These are phyloP conservation scores for Boletus rufocinnamomeus DNA, from an alignment of 768 basidiomycete genomes.

Conservation along the genomic window DNA sequence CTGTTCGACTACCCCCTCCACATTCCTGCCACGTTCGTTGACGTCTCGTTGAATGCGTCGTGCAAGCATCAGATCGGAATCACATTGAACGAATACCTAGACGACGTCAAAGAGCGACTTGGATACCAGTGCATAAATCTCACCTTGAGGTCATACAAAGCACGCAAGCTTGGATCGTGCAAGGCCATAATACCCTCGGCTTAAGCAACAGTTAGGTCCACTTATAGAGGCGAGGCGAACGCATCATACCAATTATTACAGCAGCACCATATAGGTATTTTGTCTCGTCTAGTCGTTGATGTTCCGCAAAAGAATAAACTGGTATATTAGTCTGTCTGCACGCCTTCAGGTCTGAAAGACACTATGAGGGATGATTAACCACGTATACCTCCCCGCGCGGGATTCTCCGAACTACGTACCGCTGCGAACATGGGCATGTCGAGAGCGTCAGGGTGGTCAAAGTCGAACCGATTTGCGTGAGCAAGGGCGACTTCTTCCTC, in stretches of 20 bases:
- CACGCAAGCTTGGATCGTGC: conserved; percentile 74
- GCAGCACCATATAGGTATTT: conserved; percentile 93
- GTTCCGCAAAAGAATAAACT: conserved; percentile 89
- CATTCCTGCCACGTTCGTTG: conserved; percentile 80
- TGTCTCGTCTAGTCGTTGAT: conserved; percentile 76
- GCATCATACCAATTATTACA: conserved; percentile 75
- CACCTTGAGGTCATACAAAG: conserved; percentile 91
- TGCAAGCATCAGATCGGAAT: conserved; percentile 97
- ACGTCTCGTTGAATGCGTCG: conserved; percentile 87
- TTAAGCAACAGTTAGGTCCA: conserved; percentile 26
- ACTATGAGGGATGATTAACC: conserved; percentile 45
- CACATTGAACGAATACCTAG: conserved; percentile 88
- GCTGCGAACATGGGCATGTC: conserved; percentile 86
- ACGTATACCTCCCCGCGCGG: background rate
- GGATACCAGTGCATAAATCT: conserved; percentile 6
- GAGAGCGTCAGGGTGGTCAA: conserved; percentile 92
- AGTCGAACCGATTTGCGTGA: conserved; percentile 76
- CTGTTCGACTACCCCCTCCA: conserved; percentile 90
- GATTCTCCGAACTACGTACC: conserved; percentile 44
- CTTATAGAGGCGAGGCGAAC: background rate
- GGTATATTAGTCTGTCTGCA: conserved; percentile 88
- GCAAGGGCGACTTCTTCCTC: conserved; percentile 83
- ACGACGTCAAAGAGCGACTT: background rate
- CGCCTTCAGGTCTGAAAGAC: conserved; percentile 80
- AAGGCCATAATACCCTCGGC: conserved; percentile 93